A percentile compares a stretch with the other conserved stretches of the same genome.
Evolutionary conservation across 352 stramenopile species (phyloP).

Genomic region (Pythium rhizo-oryzae): DNA sequence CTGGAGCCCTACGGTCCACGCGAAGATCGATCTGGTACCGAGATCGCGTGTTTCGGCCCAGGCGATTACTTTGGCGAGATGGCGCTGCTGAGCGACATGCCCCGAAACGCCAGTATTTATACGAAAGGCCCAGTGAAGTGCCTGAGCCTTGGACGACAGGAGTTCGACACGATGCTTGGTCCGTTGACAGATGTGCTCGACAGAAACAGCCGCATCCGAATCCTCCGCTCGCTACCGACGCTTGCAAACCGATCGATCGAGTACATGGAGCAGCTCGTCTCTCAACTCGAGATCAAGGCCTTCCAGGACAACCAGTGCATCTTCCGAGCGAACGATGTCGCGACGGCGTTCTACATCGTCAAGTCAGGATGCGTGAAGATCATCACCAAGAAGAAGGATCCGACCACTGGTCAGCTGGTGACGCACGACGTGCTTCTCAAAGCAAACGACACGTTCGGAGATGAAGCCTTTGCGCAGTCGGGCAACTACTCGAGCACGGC

Average conservation of each 20-base stretch:
- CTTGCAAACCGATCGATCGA: constrained; percentile 66
- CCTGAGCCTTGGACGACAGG: constrained; percentile 62
- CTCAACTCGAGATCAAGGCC: constrained; percentile 77
- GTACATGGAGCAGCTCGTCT: constrained; percentile 68
- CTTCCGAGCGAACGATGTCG: constrained; percentile 51
- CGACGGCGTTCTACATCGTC: constrained; percentile 75
- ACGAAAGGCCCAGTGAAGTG: constrained; percentile 71
- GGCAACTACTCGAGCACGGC: constrained; percentile 56
- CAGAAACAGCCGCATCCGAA: constrained; percentile 69
- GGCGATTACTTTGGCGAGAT: constrained; percentile 93
- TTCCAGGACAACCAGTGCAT: constrained; percentile 74
- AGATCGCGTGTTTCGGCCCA: constrained; percentile 60
- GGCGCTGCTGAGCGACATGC: constrained; percentile 90
- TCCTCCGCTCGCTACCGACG: constrained; percentile 55
- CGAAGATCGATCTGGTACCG: constrained; percentile 2
- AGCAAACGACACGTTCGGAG: constrained; percentile 75
- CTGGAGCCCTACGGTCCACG: constrained; percentile 40
- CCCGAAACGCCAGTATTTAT: constrained; percentile 73
- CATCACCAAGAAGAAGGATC: constrained; percentile 46
- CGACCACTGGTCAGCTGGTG: constrained; percentile 37
- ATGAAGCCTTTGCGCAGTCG: constrained; percentile 58
- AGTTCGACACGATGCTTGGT: constrained; percentile 81
- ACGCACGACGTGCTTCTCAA: constrained; percentile 61
- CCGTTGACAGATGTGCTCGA: constrained; percentile 76
- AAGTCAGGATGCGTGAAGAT: constrained; percentile 78